These are phyloP conservation scores for Nowakowskiella sp. DNA, from an alignment of 192 early-diverging fungal genomes.

Conservation along the genomic window DNA sequence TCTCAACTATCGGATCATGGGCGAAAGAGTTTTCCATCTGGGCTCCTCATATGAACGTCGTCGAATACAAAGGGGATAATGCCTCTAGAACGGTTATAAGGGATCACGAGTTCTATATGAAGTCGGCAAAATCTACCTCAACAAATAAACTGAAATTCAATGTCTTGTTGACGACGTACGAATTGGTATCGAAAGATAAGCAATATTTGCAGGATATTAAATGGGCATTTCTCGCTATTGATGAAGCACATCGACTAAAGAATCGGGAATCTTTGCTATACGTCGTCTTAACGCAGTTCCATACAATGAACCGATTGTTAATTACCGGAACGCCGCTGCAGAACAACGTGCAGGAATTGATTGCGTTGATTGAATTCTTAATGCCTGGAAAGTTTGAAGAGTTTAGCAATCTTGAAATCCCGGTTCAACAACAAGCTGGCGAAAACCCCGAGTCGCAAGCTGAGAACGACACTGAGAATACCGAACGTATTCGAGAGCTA, in stretches of 20 bases:
- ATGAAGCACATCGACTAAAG: slow-evolving; percentile 97
- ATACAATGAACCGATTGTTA: slow-evolving; percentile 81
- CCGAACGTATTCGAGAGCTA: slow-evolving; percentile 76
- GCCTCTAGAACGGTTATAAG: slow-evolving; percentile 77
- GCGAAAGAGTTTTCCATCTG: slow-evolving; percentile 90
- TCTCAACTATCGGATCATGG: slow-evolving; percentile 94
- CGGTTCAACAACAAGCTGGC: slow-evolving; percentile 47
- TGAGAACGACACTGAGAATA: no score
- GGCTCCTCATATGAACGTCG: slow-evolving; percentile 89
- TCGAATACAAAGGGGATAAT: slow-evolving; percentile 83
- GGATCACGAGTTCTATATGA: slow-evolving; percentile 85
- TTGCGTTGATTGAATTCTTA: slow-evolving; percentile 84
- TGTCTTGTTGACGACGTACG: slow-evolving; percentile 90
- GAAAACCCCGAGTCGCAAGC: slow-evolving; percentile 56
- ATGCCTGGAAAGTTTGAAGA: slow-evolving; percentile 71
- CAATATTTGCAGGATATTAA: slow-evolving; percentile 68
- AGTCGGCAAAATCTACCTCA: slow-evolving; percentile 2
- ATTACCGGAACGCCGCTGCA: slow-evolving; percentile 99
- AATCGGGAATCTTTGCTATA: slow-evolving; percentile 92
- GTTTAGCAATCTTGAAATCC: slow-evolving; percentile 71
- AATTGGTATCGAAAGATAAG: slow-evolving; percentile 88
- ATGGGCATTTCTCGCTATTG: slow-evolving; percentile 92
- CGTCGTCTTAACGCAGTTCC: slow-evolving; percentile 79
- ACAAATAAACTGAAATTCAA: slow-evolving; percentile 69
- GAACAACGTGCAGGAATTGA: slow-evolving; percentile 91